Base-by-base conservation (phyloP, 75 land plant species). In the Isoetes taiwanensis region DNA sequence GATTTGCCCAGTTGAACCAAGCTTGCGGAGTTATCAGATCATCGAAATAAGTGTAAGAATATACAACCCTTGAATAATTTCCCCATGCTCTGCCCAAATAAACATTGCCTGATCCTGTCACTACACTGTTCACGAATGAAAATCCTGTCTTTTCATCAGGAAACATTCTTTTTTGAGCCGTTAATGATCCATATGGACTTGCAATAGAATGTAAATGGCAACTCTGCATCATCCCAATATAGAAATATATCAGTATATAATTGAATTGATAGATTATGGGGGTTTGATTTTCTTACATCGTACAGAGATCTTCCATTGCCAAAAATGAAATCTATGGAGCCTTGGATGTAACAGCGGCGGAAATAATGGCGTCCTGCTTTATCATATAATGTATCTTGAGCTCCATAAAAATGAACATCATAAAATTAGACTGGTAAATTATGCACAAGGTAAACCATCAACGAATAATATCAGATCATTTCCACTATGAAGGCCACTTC, bases 21-120 rank as follows among this genome's bases (percentile, higher is more conserved):
- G 78, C 87, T 17, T 30, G 30, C 1, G 72, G 56, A 2, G 32
- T 32, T 30, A 83, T 65, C 35, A 72, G 31, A 28, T 35, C 50
- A 11, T 67, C 64, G 62, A 83, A 53, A 41, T 62, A 63, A 0
- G 80, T 54, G 64, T 65, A 66, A 12, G 75, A 38, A 43, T 48
- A 83, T 0, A 83, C 75, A 0, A 80, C 79, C 26, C 76, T 57
- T 0, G 86, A 58, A 21, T 40, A 58, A 10, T 41, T 37, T 40
- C 60, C 70, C 86, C 86, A 87, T 32, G 94, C 77, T 32, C 94
- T 66, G 12, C 95, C 95, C 2, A 88, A 57, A 27, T 53, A 54
- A 11, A 72, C 65, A 1, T 35, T 58, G 1, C 90, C 96, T 8
- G 60, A 29, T 26, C 84, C 87, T 4, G 69, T 74, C 0, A 86